Base-by-base conservation (phyloP, 2,329 filamentous ascomycete species). In the Botrytis sinoallii region DNA sequence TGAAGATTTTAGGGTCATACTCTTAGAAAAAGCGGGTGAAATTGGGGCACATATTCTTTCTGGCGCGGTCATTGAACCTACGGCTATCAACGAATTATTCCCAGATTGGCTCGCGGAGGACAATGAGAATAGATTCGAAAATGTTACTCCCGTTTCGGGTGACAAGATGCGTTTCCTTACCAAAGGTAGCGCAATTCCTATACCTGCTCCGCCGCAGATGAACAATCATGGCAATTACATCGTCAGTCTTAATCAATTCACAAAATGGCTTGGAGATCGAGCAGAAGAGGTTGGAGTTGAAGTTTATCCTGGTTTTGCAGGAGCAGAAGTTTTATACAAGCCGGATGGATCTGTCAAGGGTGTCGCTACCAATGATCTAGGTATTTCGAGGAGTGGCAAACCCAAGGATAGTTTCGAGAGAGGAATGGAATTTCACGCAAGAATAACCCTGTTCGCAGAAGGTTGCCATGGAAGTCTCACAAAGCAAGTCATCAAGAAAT, bases 201-300 rank as follows among this genome's bases (percentile, higher is more conserved):
- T 98, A 71, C 96, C 95, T 1, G 90, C 91, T 20, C 96, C 96
- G 63, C 96, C 96, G 46, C 96, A 98, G 85, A 99, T 99, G 96
- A 90, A 95, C 85, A 99, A 99, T 82, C 89, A 97, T 80, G 96
- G 96, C 78, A 99, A 99, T 84, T 98, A 97, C 83, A 99, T 99
- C 78, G 90, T 99, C 80, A 97, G 93, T 81, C 85, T 99, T 80
- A 98, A 97, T 83, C 93, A 98, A 83, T 92, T 99, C 80, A 92
- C 93, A 73, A 97, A 95, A 84, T 99, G 96, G 96, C 87, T 99
- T 3, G 95, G 93, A 67, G 96, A 98, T 82, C 90, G 95, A 66
- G 96, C 96, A n/a, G 96, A 99, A 84, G 96, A 98, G 84, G 81
- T 97, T 44, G 96, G 96, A 46, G 96, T 99, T 42, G 96, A 99